These are phyloP conservation scores for Tieghemiomyces parasiticus DNA, from an alignment of 192 early-diverging fungal genomes.

Conservation along the genomic window DNA sequence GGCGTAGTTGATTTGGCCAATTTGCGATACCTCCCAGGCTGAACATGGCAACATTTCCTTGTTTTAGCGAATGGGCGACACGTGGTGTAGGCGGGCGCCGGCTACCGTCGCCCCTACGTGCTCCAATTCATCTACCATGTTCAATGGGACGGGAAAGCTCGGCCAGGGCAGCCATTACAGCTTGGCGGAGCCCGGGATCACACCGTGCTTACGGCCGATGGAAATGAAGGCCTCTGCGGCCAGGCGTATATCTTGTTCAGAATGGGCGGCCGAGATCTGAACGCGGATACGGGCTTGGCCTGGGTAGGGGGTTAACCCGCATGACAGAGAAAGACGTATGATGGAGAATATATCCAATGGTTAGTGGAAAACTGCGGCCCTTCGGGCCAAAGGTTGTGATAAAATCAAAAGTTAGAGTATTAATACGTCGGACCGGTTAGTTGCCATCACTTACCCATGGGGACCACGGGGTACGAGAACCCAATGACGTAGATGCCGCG, in stretches of 20 bases:
- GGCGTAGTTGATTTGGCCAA: no score
- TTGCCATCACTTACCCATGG: constrained; percentile 19
- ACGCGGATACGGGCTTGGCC: constrained; percentile 35
- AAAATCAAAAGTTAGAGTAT: neutral
- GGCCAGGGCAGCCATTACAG: no score
- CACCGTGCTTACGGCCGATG: constrained; percentile 25
- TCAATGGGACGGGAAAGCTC: no score
- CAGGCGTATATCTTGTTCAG: constrained; percentile 28
- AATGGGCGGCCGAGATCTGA: constrained; percentile 35
- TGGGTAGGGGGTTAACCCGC: neutral
- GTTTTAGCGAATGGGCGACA: no score
- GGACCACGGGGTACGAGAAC: constrained; percentile 42
- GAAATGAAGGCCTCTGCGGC: constrained; percentile 36
- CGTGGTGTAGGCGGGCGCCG: no score
- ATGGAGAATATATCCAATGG: neutral
- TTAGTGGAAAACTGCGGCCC: neutral
- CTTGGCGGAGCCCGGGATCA: constrained; percentile 12
- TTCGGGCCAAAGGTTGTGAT: neutral
- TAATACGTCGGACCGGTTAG: neutral
- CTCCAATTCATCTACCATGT: no score
- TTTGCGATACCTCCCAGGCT: no score
- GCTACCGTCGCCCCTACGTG: no score
- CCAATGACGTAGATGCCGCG: constrained; percentile 39
- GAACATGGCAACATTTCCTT: no score
- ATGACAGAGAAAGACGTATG: neutral